These are phyloP conservation scores for Spizellomyces punctatus DNA, from an alignment of 192 early-diverging fungal species.

Conservation along the genomic window DNA sequence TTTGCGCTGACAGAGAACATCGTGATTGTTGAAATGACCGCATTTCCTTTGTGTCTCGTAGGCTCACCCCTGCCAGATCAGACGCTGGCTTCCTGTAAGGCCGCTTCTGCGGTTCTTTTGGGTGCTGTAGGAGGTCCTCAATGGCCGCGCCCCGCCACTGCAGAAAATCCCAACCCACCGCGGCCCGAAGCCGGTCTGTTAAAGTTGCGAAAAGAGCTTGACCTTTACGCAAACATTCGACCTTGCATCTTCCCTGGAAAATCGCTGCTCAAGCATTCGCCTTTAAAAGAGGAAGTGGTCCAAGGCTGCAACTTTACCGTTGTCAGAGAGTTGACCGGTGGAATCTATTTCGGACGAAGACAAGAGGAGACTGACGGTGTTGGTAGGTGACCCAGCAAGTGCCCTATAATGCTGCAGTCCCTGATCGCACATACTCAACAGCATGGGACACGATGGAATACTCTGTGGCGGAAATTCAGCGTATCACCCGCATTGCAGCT, in stretches of 20 bases:
- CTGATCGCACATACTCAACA: not conserved
- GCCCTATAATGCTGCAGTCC: not conserved
- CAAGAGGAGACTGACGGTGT: slow-evolving; percentile 83
- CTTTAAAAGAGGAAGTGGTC: slow-evolving; percentile 89
- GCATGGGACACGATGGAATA: slow-evolving; percentile 89
- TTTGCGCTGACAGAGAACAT: not conserved
- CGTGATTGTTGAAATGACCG: slow-evolving; percentile 3
- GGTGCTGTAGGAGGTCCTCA: slow-evolving; percentile 98
- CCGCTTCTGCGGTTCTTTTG: slow-evolving; percentile 88
- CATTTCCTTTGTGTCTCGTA: not conserved
- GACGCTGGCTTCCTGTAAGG: slow-evolving; percentile 79
- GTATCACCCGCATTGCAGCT: slow-evolving; percentile 94
- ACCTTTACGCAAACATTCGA: slow-evolving; percentile 95
- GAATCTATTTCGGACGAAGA: slow-evolving; percentile 96
- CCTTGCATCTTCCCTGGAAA: slow-evolving; percentile 92
- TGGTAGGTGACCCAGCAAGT: slow-evolving; percentile 43
- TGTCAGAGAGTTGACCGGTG: slow-evolving; percentile 94
- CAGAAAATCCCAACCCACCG: slow-evolving; percentile 72
- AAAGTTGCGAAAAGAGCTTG: slow-evolving; percentile 86
- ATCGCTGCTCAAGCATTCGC: slow-evolving; percentile 78
- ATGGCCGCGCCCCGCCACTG: slow-evolving; percentile 77
- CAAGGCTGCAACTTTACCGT: slow-evolving; percentile 90
- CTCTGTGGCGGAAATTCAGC: slow-evolving; percentile 85
- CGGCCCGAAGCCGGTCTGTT: slow-evolving; percentile 95
- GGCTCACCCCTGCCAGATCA: slow-evolving; percentile 76